Evolutionary conservation across 2,329 filamentous ascomycete species (phyloP), one percentile per base, ranked within the genome.

Genomic region (Hymenoscyphus infarciens): DNA sequence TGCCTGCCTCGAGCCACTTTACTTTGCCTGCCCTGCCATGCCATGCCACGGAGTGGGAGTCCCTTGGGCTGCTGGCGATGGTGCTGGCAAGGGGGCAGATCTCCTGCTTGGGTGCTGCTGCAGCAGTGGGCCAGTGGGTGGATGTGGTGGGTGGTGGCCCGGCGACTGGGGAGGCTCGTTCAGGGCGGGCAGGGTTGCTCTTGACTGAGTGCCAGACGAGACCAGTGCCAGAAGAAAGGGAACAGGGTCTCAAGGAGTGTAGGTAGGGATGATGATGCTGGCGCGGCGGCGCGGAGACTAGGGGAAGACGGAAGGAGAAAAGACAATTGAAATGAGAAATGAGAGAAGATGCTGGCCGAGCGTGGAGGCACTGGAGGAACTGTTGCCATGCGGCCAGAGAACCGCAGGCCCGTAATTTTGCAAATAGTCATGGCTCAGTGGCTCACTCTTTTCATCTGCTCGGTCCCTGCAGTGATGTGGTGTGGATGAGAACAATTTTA

Each of bases 311-410:
- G 67, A 70, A 69, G 61, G 39, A 61, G 64, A 67, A 68, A 67
- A 68, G 67, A 68, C 67, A 67, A 69, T 70, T 61, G 66, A 72
- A 71, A 72, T 72, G 68, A 72, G 68, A 22, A 49, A 49, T 49
- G 42, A 49, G 42, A 49, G 42, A 25, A 49, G 42, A 49, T 49
- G 42, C 42, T 49, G 42, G 42, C n/a, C 42, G 42, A 10, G 42
- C 42, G 42, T 49, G 42, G 42, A 49, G n/a, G n/a, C 25, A 49
- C 42, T 49, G 42, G 42, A 49, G n/a, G n/a, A 49, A 49, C 42
- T 63, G 49, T 39, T 35, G 19, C 57, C 22, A 45, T 58, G 35
- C 35, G 35, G 35, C 39, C 16, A 42, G 39, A 5, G 16, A 42
- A 19, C 16, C 16, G 39, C 39, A 49, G 42, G 45, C 42, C 42